phyloP scores from a whole-genome alignment of 345 rosid genomes.

The Salix brachista region DNA sequence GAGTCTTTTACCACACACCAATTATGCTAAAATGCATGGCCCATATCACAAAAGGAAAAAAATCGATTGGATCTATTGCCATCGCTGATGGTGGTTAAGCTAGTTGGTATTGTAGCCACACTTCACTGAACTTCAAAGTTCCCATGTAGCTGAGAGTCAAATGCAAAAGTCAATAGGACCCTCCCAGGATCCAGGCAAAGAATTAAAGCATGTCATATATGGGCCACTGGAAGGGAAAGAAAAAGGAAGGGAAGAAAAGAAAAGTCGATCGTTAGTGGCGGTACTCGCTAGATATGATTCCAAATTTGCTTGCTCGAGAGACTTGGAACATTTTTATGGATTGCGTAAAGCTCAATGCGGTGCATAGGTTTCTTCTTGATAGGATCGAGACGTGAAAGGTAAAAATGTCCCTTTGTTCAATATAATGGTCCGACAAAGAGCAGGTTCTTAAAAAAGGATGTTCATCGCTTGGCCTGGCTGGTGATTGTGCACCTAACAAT shows the following conservation, averaged over 20 bases:
- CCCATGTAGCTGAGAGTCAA: background rate
- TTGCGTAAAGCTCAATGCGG: constrained; percentile 41
- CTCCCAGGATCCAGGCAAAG: background rate
- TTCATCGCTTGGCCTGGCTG: too few species aligned
- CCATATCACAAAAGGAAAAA: background rate
- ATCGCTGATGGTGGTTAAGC: constrained; percentile 15
- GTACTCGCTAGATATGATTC: constrained; percentile 3
- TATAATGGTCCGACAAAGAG: constrained; percentile 23
- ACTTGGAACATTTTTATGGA: constrained; percentile 38
- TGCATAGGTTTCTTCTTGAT: background rate
- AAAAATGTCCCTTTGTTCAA: constrained; percentile 24
- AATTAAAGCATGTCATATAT: constrained; percentile 2
- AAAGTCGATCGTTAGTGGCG: background rate
- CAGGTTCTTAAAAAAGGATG: background rate
- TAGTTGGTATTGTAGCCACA: constrained; percentile 26
- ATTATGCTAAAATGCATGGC: background rate
- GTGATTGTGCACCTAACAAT: too few species aligned
- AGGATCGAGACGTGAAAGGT: constrained; percentile 17
- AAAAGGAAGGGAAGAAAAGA: background rate
- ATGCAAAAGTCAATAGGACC: background rate
- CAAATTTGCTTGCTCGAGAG: constrained; percentile 38
- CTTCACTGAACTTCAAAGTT: constrained; percentile 3
- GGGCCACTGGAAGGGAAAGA: constrained; percentile 9
- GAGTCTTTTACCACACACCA: background rate
- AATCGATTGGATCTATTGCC: background rate